Evolutionary conservation across 2,329 filamentous ascomycete genomes (phyloP).

Genomic region (Sclerotinia trifoliorum): DNA sequence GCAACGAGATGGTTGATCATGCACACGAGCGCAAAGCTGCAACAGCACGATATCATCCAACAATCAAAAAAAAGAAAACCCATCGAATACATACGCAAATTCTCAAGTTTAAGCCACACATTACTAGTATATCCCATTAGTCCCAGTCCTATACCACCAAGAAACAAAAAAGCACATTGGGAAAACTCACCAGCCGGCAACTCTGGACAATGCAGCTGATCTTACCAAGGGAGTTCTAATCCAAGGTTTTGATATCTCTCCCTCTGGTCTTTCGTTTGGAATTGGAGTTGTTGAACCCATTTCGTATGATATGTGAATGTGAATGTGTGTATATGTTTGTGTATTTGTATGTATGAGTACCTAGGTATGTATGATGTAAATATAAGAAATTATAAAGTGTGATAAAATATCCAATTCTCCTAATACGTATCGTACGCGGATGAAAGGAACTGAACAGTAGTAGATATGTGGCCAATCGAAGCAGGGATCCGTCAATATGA

Average conservation of each 20-base stretch:
- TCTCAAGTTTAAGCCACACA: constrained; percentile 83
- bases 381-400: too few relatives aligned
- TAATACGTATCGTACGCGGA: too few relatives aligned
- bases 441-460: too few relatives aligned
- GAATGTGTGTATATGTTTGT: background rate
- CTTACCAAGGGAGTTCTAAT: constrained; percentile 33
- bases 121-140: constrained; percentile 38
- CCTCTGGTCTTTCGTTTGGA: background rate
- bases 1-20: constrained; percentile 41
- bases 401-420: too few relatives aligned
- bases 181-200: constrained; percentile 34
- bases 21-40: constrained; percentile 46
- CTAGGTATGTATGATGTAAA: too few relatives aligned
- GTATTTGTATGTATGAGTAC: background rate
- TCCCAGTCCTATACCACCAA: background rate
- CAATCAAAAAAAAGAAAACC: background rate
- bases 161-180: background rate
- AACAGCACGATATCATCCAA: background rate
- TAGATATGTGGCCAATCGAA: too few relatives aligned
- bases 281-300: constrained; percentile 15
- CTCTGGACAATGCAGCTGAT: constrained; percentile 32
- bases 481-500: too few relatives aligned
- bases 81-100: constrained; percentile 15
- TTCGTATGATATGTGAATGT: background rate
- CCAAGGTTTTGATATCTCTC: constrained; percentile 28